Conservation (phyloP, 495 filamentous ascomycete species). For the Astrocystis sublimbata region DNA sequence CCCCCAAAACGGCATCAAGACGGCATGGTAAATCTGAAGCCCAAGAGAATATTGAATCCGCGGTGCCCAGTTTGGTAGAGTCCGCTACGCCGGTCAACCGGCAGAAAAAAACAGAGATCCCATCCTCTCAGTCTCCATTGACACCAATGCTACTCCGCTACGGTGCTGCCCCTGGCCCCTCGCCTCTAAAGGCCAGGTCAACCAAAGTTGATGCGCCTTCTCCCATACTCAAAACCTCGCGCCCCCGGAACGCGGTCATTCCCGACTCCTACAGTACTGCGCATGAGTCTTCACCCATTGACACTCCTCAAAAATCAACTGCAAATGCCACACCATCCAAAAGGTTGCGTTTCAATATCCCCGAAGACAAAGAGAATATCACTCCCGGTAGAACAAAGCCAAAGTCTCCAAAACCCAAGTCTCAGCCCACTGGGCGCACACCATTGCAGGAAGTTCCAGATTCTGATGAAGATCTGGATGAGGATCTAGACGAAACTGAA, state of each 20-base stretch:
- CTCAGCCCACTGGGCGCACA: constrained; percentile 16
- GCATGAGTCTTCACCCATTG: constrained; percentile 23
- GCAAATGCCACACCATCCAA: constrained; percentile 24
- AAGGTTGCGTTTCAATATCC: constrained; percentile 22
- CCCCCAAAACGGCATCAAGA: constrained; percentile 20
- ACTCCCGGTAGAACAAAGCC: constrained; percentile 28
- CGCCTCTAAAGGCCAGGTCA: constrained; percentile 42
- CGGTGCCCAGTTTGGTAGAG: constrained; percentile 21
- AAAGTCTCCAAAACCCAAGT: constrained; percentile 23
- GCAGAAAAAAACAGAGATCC: constrained; percentile 39
- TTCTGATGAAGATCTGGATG: constrained; percentile 41
- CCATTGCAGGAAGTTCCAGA: constrained; percentile 31
- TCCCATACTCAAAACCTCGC: constrained; percentile 28
- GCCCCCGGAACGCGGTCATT: constrained; percentile 35
- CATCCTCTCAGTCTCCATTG: constrained; percentile 40
- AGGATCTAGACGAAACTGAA: constrained; percentile 28
- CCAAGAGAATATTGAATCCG: constrained; percentile 18
- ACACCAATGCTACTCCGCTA: constrained; percentile 39
- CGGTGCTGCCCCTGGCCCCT: constrained; percentile 27
- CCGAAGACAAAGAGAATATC: constrained; percentile 33
- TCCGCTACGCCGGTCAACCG: constrained; percentile 39
- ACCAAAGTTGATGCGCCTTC: constrained; percentile 34
- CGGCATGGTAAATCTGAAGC: constrained; percentile 3
- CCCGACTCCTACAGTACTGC: constrained; percentile 43
- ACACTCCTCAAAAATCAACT: constrained; percentile 3